A percentile compares a stretch with the other conserved stretches of the same genome.
These are phyloP conservation scores for Cylindricascospora bacillispora DNA, from an alignment of 1,139 yeast genomes.

Conservation along the genomic window DNA sequence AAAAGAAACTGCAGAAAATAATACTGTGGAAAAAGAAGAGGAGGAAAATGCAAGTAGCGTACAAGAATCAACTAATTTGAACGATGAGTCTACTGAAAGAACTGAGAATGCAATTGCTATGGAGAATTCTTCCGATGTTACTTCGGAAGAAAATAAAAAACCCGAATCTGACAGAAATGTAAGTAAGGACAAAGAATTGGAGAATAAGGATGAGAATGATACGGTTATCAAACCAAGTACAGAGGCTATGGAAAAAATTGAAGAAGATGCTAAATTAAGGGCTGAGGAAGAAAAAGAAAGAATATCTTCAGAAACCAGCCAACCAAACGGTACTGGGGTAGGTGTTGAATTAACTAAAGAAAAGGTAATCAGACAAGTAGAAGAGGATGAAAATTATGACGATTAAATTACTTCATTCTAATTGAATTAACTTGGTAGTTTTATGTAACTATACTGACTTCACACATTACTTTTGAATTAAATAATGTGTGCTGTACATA, in stretches of 20 bases:
- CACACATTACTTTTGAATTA: too few species aligned
- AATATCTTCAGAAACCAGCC: conserved; percentile 6
- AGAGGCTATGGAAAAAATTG: conserved; percentile 29
- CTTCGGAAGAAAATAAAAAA: not conserved
- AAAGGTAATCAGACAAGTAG: conserved; percentile 63
- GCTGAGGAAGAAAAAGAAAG: conserved; percentile 25
- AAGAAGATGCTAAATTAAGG: conserved; percentile 32
- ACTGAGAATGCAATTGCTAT: too few species aligned
- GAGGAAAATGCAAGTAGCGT: not conserved
- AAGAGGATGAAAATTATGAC: conserved; percentile 77
- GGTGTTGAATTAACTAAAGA: conserved; percentile 26
- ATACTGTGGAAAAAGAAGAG: not conserved
- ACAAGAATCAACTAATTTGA: not conserved
- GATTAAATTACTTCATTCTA: too few species aligned
- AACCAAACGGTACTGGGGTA: conserved; percentile 25
- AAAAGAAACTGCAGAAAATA: not conserved
- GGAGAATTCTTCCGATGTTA: not conserved
- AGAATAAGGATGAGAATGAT: conserved; percentile 6
- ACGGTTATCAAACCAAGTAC: conserved; percentile 33
- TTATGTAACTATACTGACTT: too few species aligned
- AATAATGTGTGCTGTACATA: too few species aligned
- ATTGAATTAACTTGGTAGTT: too few species aligned
- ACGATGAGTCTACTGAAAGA: too few species aligned
- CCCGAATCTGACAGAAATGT: conserved; percentile 1
- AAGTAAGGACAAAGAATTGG: not conserved